phyloP scores from a whole-genome alignment of 73 alveolate genomes.

The Symbiodinium pilosum region DNA sequence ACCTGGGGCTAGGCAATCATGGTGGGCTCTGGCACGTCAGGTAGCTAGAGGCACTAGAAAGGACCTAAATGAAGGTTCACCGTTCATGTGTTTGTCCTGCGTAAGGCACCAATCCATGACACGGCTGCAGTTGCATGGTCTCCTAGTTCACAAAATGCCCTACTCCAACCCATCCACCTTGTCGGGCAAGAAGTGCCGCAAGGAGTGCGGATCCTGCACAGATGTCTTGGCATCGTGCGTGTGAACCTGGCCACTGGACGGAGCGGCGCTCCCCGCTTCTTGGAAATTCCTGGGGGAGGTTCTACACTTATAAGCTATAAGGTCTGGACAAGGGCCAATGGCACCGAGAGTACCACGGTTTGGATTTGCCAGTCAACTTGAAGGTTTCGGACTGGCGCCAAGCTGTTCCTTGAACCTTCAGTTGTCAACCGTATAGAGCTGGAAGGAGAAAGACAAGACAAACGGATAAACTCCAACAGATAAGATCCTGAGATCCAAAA shows the following conservation, averaged over 20 bases:
- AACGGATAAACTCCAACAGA: too few species aligned
- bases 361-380: too few species aligned
- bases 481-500: too few species aligned
- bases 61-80: background rate
- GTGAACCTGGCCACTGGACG: constrained; percentile 7
- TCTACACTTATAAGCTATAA: too few species aligned
- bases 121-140: background rate
- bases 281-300: too few species aligned
- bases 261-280: too few species aligned
- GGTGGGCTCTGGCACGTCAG: background rate
- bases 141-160: background rate
- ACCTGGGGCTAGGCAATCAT: background rate
- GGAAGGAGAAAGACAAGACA: too few species aligned
- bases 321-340: too few species aligned
- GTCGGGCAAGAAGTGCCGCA: constrained; percentile 8
- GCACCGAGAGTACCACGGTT: too few species aligned
- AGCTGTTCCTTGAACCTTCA: too few species aligned
- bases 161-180: background rate
- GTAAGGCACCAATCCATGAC: background rate
- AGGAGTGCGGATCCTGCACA: background rate
- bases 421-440: too few species aligned
- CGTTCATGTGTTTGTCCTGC: background rate
- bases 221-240: constrained; percentile 5
- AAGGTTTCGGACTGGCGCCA: too few species aligned
- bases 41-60: background rate